Conservation (phyloP, 176 grass and related monocot species). For the Hyparrhenia diplandra region DNA sequence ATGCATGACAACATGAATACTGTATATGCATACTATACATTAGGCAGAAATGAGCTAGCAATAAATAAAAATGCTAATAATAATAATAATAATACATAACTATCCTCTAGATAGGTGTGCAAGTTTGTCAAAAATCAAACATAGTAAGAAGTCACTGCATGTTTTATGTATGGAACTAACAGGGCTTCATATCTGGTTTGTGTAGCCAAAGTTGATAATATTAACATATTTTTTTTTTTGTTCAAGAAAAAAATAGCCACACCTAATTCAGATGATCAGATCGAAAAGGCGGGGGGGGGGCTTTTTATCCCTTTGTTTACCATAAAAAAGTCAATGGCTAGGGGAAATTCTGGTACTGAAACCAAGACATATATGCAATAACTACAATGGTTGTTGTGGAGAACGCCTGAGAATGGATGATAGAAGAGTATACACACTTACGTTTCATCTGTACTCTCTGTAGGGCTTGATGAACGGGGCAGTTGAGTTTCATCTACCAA, state of each 20-base stretch:
- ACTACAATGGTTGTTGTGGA: slow-evolving; percentile 14
- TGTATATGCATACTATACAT: slow-evolving; percentile 13
- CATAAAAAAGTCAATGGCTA: neutral
- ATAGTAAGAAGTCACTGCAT: neutral
- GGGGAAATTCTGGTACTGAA: neutral
- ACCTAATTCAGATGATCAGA: neutral
- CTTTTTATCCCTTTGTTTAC: neutral
- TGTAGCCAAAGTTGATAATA: neutral
- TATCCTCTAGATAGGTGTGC: neutral
- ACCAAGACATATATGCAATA: neutral
- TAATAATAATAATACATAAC: slow-evolving; percentile 1
- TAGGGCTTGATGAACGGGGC: slow-evolving; percentile 47
- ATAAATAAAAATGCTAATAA: too few relatives aligned
- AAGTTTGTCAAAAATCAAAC: neutral
- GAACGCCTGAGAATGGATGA: neutral
- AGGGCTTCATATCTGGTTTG: neutral
- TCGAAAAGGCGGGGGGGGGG: neutral
- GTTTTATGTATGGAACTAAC: neutral
- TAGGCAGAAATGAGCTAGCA: neutral
- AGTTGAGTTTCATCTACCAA: slow-evolving; percentile 24
- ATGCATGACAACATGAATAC: slow-evolving; percentile 6
- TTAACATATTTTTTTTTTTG: neutral
- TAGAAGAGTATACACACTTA: slow-evolving; percentile 31
- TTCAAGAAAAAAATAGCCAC: too few relatives aligned
- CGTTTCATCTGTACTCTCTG: slow-evolving; percentile 39